These are phyloP conservation scores for Blastomyces silverae DNA, from an alignment of 2,329 filamentous ascomycete species.

Conservation along the genomic window DNA sequence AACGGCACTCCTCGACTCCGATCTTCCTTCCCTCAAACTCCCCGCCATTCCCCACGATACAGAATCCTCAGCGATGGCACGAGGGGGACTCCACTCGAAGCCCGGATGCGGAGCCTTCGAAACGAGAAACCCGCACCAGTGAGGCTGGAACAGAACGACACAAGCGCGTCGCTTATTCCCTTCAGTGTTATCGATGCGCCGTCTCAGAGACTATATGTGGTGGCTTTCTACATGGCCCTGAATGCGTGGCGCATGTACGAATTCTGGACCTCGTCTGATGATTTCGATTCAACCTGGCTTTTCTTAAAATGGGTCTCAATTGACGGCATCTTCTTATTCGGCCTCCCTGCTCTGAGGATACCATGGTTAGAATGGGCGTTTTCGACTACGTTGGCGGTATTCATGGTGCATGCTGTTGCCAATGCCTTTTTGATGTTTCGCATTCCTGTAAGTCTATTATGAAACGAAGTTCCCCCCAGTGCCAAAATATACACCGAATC, in stretches of 20 bases:
- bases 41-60: slow-evolving; percentile 45
- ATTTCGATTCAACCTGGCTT: slow-evolving; percentile 77
- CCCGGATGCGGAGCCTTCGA: slow-evolving; percentile 8
- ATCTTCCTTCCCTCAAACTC: slow-evolving; percentile 74
- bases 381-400: slow-evolving; percentile 62
- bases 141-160: slow-evolving; percentile 24
- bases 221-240: slow-evolving; percentile 68
- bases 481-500: neutral
- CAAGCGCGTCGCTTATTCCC: slow-evolving; percentile 63
- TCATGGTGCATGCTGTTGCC: slow-evolving; percentile 61
- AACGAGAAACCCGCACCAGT: slow-evolving; percentile 20
- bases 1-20: slow-evolving; percentile 73
- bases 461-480: neutral
- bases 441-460: slow-evolving; percentile 56
- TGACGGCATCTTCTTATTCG: slow-evolving; percentile 80
- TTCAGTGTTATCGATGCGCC: slow-evolving; percentile 78
- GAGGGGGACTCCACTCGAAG: slow-evolving; percentile 28
- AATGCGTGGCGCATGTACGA: slow-evolving; percentile 83
- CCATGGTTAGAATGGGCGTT: slow-evolving; percentile 94
- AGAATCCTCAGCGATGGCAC: slow-evolving; percentile 21
- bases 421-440: slow-evolving; percentile 92
- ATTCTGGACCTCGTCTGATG: slow-evolving; percentile 71
- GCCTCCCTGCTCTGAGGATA: slow-evolving; percentile 78
- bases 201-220: slow-evolving; percentile 79
- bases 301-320: slow-evolving; percentile 92